Base-by-base conservation (phyloP, 2,329 filamentous ascomycete species). In the Thermomyces lanuginosus region DNA sequence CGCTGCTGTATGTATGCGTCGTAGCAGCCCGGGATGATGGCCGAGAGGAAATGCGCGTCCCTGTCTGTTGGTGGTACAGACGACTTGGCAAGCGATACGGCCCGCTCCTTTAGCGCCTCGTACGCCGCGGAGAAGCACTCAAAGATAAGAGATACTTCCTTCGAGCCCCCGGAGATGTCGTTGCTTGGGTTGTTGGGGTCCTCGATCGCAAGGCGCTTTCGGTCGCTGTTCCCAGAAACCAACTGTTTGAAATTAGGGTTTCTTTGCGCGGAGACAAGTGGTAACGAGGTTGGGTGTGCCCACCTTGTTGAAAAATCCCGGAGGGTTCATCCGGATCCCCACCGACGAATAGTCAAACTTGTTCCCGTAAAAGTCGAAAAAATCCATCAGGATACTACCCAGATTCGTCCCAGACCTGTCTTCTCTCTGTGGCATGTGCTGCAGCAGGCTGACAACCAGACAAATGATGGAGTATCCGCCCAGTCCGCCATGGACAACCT, bases 391-490 rank as follows among this genome's bases (percentile, higher is more conserved):
- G 28, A 91, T 60, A 39, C 83, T 69, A 8, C 83, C 84, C 1
- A 92, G 66, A 39, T 91, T 73, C 25, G 74, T 64, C 19, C 72
- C 62, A 1, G 66, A 60, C 4, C 79, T 71, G 1, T 76, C 61
- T 34, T 74, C 65, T 1, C 75, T 61, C 34, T 74, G 66, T 6
- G 82, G 80, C 60, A 83, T 70, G 37, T 80, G 63, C 46, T 92
- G 79, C 24, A 95, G 57, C 51, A 92, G 72, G 58, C 79, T 89
- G 32, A 89, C 80, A 4, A 93, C 80, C 35, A 98, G 63, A 58
- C 89, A 98, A 30, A 86, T 93, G 36, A 92, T 77, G 1, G 83
- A 81, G 47, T 93, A 95, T 2, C 89, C 89, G 28, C 89, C 89
- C 27, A 98, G 72, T 2, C 89, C 89, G 30, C 89, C 89, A 34